Evolutionary conservation across 2,329 filamentous ascomycete genomes (phyloP).

Genomic region (Aspergillus awamori): DNA sequence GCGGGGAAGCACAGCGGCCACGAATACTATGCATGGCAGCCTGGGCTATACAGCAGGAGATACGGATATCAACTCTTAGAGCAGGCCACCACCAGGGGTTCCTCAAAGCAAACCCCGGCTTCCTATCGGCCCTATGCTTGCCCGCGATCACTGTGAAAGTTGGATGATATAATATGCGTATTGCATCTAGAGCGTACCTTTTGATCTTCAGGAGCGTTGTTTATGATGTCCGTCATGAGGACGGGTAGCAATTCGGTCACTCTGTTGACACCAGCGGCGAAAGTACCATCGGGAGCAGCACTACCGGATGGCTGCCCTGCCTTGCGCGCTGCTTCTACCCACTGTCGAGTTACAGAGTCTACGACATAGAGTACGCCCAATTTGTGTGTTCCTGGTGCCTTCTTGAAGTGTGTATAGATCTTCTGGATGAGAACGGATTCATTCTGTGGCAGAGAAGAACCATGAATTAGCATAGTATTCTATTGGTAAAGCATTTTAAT

Average conservation of each 20-base stretch:
- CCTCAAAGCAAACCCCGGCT: slow-evolving; percentile 34
- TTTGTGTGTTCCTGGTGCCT: slow-evolving; percentile 92
- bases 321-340: slow-evolving; percentile 92
- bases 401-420: slow-evolving; percentile 96
- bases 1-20: slow-evolving; percentile 20
- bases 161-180: slow-evolving; percentile 24
- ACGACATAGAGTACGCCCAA: slow-evolving; percentile 99
- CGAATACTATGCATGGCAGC: slow-evolving; percentile 27
- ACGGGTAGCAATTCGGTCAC: slow-evolving; percentile 92
- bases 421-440: slow-evolving; percentile 95
- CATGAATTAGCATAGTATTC: slow-evolving; percentile 28
- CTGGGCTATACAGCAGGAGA: slow-evolving; percentile 29
- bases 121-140: slow-evolving; percentile 28
- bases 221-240: slow-evolving; percentile 93
- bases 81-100: slow-evolving; percentile 24
- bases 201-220: slow-evolving; percentile 86
- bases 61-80: slow-evolving; percentile 30
- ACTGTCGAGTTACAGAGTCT: slow-evolving; percentile 99
- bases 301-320: slow-evolving; percentile 79
- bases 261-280: slow-evolving; percentile 91
- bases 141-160: slow-evolving; percentile 37
- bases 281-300: slow-evolving; percentile 85
- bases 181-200: slow-evolving; percentile 74
- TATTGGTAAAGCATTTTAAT: not conserved
- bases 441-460: slow-evolving; percentile 61